These are phyloP conservation scores for Helianthus tuberosus DNA, from an alignment of 129 eudicot genomes.

Conservation along the genomic window DNA sequence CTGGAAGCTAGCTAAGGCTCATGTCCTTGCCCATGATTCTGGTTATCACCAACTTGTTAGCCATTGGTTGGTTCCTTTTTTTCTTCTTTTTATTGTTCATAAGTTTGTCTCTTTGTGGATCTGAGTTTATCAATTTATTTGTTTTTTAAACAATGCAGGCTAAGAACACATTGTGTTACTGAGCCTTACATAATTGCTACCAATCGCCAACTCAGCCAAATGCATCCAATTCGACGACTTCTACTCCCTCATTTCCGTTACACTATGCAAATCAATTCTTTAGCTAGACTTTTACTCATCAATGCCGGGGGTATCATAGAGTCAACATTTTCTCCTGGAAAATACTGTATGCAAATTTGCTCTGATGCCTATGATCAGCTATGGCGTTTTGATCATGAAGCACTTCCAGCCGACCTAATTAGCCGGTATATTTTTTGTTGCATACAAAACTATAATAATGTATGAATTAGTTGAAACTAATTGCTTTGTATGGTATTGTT, in stretches of 20 bases:
- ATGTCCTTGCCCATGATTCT: constrained; percentile 81
- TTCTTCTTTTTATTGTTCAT: background rate
- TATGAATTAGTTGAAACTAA: background rate
- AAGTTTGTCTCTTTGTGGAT: background rate
- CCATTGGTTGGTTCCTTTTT: constrained; percentile 58
- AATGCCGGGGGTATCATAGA: constrained; percentile 71
- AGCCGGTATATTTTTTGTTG: constrained; percentile 44
- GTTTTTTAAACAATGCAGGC: constrained; percentile 41
- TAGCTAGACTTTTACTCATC: constrained; percentile 59
- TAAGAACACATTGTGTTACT: constrained; percentile 71
- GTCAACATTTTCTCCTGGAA: constrained; percentile 54
- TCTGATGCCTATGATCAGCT: constrained; percentile 56
- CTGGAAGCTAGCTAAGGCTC: constrained; percentile 85
- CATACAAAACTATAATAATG: background rate
- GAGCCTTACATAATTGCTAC: constrained; percentile 86
- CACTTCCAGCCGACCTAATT: constrained; percentile 66
- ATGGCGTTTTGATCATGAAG: constrained; percentile 76
- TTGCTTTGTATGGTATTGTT: background rate
- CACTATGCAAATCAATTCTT: constrained; percentile 83
- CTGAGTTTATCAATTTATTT: background rate
- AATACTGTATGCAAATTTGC: constrained; percentile 65
- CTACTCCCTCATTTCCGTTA: constrained; percentile 69
- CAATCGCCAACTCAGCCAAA: constrained; percentile 69
- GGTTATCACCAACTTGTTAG: constrained; percentile 68
- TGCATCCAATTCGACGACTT: constrained; percentile 72